phyloP scores from a whole-genome alignment of 495 filamentous ascomycete species.

The Terfezia boudieri region DNA sequence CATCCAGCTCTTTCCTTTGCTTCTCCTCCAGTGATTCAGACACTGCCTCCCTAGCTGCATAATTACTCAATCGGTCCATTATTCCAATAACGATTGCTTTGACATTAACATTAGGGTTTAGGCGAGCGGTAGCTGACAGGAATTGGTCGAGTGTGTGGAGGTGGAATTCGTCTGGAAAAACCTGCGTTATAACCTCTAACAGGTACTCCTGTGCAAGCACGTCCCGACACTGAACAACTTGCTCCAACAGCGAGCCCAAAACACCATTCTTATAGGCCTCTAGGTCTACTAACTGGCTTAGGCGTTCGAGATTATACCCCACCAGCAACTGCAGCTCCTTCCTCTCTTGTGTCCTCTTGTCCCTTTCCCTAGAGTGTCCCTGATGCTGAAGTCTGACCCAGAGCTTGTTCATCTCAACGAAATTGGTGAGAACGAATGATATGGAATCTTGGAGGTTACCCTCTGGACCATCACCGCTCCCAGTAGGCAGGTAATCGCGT shows the following conservation, averaged over 20 bases:
- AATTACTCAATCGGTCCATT: constrained; percentile 88
- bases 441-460: constrained; percentile 94
- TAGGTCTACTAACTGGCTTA: constrained; percentile 89
- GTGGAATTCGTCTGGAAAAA: constrained; percentile 97
- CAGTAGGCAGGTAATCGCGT: constrained; percentile 60
- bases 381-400: constrained; percentile 97
- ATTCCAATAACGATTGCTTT: constrained; percentile 95
- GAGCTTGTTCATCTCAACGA: constrained; percentile 99
- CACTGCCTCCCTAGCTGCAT: constrained; percentile 71
- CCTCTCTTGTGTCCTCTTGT: constrained; percentile 76
- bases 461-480: constrained; percentile 74
- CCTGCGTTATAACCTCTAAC: constrained; percentile 93
- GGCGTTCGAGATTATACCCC: constrained; percentile 79
- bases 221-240: constrained; percentile 94
- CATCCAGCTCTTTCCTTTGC: constrained; percentile 61
- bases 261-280: constrained; percentile 84
- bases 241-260: constrained; percentile 69
- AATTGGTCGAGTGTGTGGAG: constrained; percentile 89
- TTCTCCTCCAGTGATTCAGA: constrained; percentile 44
- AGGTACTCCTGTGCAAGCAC: constrained; percentile 94
- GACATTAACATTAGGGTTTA: constrained; percentile 89
- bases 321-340: constrained; percentile 90
- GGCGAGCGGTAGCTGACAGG: constrained; percentile 65
- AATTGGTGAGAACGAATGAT: constrained; percentile 91
- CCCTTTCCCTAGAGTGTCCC: constrained; percentile 83